These are phyloP conservation scores for Trichoderma reesei DNA, from an alignment of 495 filamentous ascomycete species.

Conservation along the genomic window DNA sequence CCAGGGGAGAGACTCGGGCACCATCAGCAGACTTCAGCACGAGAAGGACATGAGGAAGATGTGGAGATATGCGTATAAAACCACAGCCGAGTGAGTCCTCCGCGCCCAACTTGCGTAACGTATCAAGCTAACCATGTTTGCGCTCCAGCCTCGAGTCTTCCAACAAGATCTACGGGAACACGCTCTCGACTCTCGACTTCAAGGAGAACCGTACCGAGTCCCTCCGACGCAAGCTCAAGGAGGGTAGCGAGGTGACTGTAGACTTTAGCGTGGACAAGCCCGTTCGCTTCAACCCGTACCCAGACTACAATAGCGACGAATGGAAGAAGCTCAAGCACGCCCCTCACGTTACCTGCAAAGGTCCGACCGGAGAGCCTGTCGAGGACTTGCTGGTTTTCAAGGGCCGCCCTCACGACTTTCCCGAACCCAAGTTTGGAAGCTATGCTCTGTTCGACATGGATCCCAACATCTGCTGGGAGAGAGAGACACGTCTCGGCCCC, in stretches of 20 bases:
- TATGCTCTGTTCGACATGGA: constrained; percentile 63
- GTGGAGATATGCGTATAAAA: constrained; percentile 10
- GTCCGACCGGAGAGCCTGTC: constrained; percentile 21
- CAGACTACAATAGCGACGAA: constrained; percentile 31
- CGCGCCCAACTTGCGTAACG: no score
- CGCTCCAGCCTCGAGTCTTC: background rate
- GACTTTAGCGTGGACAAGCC: constrained; percentile 23
- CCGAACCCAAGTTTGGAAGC: constrained; percentile 68
- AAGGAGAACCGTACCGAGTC: constrained; percentile 18
- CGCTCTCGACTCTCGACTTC: constrained; percentile 30
- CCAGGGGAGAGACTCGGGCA: constrained; percentile 7
- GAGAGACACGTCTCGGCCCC: constrained; percentile 71
- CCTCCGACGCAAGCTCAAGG: constrained; percentile 19
- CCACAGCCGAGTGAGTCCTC: constrained; percentile 6
- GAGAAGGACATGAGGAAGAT: constrained; percentile 10
- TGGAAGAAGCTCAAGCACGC: constrained; percentile 22
- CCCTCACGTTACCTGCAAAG: constrained; percentile 27
- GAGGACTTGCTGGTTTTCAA: constrained; percentile 37
- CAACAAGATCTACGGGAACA: constrained; percentile 34
- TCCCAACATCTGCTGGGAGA: constrained; percentile 82
- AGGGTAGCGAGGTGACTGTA: constrained; percentile 15
- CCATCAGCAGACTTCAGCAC: constrained; percentile 9
- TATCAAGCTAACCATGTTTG: background rate
- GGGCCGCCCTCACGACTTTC: constrained; percentile 61
- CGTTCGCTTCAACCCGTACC: constrained; percentile 40